Evolutionary conservation across 73 alveolate species (phyloP).

Genomic region (Chromera velia): DNA sequence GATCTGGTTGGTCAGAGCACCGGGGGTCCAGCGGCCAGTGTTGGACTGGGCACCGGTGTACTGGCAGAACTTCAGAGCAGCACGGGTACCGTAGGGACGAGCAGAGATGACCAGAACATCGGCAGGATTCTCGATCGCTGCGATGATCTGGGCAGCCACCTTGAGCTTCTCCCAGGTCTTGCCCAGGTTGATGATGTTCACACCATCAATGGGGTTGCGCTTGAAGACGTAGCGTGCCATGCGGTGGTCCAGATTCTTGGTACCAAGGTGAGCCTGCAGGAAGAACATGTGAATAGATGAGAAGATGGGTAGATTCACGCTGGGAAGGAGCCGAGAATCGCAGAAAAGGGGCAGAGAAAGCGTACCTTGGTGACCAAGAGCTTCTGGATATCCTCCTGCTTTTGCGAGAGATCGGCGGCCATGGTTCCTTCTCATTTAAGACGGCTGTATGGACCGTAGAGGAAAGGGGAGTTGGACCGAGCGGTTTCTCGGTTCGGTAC

Average conservation of each 20-base stretch:
- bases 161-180: slow-evolving; percentile 80
- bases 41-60: slow-evolving; percentile 71
- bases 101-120: slow-evolving; percentile 57
- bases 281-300: not conserved
- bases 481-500: no score
- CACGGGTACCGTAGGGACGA: slow-evolving; percentile 83
- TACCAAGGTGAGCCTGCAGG: slow-evolving; percentile 41
- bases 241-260: slow-evolving; percentile 40
- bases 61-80: slow-evolving; percentile 86
- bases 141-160: slow-evolving; percentile 77
- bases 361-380: not conserved
- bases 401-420: not conserved
- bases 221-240: slow-evolving; percentile 46
- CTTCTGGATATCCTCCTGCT: not conserved
- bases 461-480: no score
- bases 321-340: not conserved
- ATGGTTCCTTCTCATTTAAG: no score
- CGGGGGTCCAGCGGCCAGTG: slow-evolving; percentile 91
- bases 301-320: not conserved
- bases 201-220: slow-evolving; percentile 53
- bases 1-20: slow-evolving; percentile 58
- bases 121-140: slow-evolving; percentile 70
- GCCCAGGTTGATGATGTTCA: slow-evolving; percentile 65
- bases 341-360: no score
- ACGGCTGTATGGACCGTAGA: no score